A percentile compares a stretch with the other conserved stretches of the same genome.
These are phyloP conservation scores for Candida suzukii DNA, from an alignment of 805 yeast genomes.

Conservation along the genomic window DNA sequence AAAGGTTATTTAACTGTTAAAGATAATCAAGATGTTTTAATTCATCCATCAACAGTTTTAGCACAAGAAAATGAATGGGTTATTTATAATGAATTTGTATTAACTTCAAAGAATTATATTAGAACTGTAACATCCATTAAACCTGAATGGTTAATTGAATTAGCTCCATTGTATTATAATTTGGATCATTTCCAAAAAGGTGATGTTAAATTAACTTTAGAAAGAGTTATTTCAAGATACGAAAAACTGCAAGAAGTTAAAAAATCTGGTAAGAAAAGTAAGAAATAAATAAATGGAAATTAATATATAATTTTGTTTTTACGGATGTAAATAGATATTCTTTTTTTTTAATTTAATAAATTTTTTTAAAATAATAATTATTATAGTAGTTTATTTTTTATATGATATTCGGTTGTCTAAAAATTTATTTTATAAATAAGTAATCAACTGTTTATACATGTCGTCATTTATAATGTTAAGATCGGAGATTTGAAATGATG, in stretches of 20 bases:
- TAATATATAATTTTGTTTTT: neutral
- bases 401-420: too few relatives aligned
- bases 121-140: conserved; percentile 87
- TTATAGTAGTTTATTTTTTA: too few relatives aligned
- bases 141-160: conserved; percentile 88
- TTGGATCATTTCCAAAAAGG: conserved; percentile 58
- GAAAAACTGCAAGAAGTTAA: conserved; percentile 32
- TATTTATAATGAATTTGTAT: conserved; percentile 88
- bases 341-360: too few relatives aligned
- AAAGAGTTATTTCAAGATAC: conserved; percentile 45
- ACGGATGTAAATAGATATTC: neutral
- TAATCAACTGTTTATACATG: neutral
- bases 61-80: conserved; percentile 92
- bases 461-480: too few relatives aligned
- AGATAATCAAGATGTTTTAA: conserved; percentile 91
- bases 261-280: conserved; percentile 7
- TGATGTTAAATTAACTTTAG: conserved; percentile 64
- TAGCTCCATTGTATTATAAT: conserved; percentile 68
- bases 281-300: neutral
- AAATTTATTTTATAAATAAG: too few relatives aligned
- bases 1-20: conserved; percentile 87
- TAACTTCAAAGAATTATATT: conserved; percentile 88
- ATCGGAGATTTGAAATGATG: too few relatives aligned
- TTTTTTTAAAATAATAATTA: too few relatives aligned
- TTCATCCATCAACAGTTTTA: conserved; percentile 90